Conservation (phyloP, 495 filamentous ascomycete genomes). For the Podospora fimiseda region DNA sequence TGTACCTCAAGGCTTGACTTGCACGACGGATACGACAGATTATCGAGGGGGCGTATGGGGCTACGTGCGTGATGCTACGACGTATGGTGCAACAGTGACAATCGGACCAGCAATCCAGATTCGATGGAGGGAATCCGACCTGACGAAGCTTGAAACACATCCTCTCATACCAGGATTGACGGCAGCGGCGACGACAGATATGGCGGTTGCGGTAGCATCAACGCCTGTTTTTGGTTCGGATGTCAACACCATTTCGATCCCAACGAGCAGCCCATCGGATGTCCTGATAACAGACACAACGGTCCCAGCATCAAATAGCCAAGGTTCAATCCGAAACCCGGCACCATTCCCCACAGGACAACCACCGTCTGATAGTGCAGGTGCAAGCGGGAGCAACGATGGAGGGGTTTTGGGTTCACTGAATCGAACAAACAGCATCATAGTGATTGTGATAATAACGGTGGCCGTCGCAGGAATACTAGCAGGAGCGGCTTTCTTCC, state of each 20-base stretch:
- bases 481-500: constrained; percentile 15
- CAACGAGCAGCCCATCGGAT: not conserved
- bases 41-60: constrained; percentile 39
- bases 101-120: constrained; percentile 36
- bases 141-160: constrained; percentile 30
- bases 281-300: constrained; percentile 8
- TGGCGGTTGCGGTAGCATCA: not conserved
- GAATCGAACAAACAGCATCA: constrained; percentile 21
- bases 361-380: not conserved
- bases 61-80: constrained; percentile 18
- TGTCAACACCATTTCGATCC: not conserved
- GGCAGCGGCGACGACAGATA: not conserved
- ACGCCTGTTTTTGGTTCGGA: not conserved
- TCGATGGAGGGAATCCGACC: constrained; percentile 33
- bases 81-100: constrained; percentile 21
- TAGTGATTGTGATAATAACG: constrained; percentile 27
- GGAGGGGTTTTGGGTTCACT: constrained; percentile 1
- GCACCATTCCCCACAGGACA: not conserved
- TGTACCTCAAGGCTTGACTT: constrained; percentile 31
- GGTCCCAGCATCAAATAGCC: not conserved
- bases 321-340: not conserved
- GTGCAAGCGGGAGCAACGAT: not conserved
- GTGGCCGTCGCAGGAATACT: constrained; percentile 24
- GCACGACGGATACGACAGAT: constrained; percentile 35
- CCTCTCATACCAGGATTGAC: constrained; percentile 26